Evolutionary conservation across 768 basidiomycete genomes (phyloP).

Genomic region (Nidula microcarpa): DNA sequence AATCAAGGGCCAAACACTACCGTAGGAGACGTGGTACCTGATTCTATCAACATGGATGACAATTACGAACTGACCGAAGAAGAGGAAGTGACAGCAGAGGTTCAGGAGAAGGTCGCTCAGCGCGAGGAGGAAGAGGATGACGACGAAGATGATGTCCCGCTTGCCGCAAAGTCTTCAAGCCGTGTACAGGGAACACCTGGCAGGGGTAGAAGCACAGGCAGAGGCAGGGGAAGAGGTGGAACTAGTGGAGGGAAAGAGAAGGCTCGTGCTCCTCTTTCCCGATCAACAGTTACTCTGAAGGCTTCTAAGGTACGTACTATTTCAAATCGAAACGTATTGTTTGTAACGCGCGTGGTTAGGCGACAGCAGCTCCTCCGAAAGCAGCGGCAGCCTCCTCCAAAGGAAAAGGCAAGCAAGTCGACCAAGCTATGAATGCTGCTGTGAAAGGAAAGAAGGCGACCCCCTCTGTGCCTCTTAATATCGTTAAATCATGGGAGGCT

Average conservation of each 20-base stretch:
- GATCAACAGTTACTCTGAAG: too few relatives aligned
- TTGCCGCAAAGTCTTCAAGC: conserved; percentile 22
- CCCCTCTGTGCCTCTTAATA: background rate
- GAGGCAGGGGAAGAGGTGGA: background rate
- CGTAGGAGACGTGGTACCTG: background rate
- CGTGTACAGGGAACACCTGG: conserved; percentile 7
- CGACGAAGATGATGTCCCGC: conserved; percentile 40
- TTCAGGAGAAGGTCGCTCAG: conserved; percentile 1
- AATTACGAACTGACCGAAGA: background rate
- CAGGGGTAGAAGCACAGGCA: conserved; percentile 16
- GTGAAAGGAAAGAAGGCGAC: too few relatives aligned
- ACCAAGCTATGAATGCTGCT: conserved; percentile 3
- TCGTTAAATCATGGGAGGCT: conserved; percentile 26
- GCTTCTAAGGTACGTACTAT: too few relatives aligned
- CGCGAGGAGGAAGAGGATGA: conserved; percentile 19
- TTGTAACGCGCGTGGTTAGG: too few relatives aligned
- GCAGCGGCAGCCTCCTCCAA: background rate
- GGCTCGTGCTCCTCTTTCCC: too few relatives aligned
- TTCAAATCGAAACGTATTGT: too few relatives aligned
- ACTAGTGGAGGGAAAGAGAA: background rate
- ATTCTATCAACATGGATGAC: background rate
- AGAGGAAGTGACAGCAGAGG: background rate
- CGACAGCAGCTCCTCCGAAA: background rate
- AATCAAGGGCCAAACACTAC: background rate
- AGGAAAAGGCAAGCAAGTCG: conserved; percentile 1